These are phyloP conservation scores for Calocybe cyanea DNA, from an alignment of 768 basidiomycete genomes.

Conservation along the genomic window DNA sequence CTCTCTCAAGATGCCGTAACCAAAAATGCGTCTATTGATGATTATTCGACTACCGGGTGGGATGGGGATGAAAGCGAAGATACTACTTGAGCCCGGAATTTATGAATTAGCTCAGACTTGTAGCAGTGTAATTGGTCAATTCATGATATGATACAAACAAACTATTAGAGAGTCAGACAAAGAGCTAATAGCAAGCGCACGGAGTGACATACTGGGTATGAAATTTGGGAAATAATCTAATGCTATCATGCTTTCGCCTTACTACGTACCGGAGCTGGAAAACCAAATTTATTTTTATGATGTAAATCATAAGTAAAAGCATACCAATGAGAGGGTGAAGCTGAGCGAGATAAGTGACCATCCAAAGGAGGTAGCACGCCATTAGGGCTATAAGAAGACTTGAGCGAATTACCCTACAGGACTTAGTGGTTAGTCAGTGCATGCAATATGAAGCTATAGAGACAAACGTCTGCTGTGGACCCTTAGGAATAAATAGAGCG, in stretches of 20 bases:
- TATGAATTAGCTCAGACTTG: no score
- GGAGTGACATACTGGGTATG: no score
- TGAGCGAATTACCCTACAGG: conserved; percentile 77
- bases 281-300: not conserved
- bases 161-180: no score
- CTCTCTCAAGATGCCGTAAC: conserved; percentile 5
- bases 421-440: not conserved
- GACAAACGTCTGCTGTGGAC: conserved; percentile 85
- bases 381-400: conserved; percentile 72
- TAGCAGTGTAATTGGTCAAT: no score
- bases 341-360: conserved; percentile 95
- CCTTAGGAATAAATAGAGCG: conserved; percentile 77
- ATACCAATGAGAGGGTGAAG: conserved; percentile 84
- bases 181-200: no score
- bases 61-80: conserved; percentile 42
- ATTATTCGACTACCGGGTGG: conserved; percentile 37
- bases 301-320: not conserved
- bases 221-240: not conserved
- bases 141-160: no score
- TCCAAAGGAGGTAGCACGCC: conserved; percentile 95
- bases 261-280: not conserved
- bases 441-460: not conserved
- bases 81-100: conserved; percentile 23
- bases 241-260: not conserved
- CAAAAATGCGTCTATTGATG: conserved; percentile 22